phyloP scores from a whole-genome alignment of 73 alveolate species.

The Tetrahymena thermophila region DNA sequence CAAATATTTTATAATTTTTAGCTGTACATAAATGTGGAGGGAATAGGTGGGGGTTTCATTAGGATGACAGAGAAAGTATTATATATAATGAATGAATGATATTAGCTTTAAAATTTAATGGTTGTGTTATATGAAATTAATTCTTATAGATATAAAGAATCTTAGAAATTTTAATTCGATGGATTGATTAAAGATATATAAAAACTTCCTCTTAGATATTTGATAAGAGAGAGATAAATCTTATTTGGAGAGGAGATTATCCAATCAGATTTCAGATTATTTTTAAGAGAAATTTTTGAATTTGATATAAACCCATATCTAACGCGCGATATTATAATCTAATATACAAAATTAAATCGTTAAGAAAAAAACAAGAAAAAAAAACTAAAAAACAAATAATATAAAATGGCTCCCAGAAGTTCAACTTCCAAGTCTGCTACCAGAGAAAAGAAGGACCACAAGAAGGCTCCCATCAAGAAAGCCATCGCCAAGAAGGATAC shows the following conservation, averaged over 20 bases:
- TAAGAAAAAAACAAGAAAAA: not conserved
- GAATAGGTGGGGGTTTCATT: slow-evolving; percentile 2
- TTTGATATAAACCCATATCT: not conserved
- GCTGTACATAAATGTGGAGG: not conserved
- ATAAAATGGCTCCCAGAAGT: not conserved
- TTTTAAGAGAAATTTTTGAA: not conserved
- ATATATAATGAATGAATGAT: not conserved
- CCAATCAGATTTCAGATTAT: not conserved
- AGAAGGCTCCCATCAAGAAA: not conserved
- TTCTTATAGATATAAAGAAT: not conserved
- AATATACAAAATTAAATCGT: not conserved
- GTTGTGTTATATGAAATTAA: not conserved
- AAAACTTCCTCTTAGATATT: not conserved
- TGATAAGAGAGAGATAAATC: not conserved
- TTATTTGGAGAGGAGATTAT: not conserved
- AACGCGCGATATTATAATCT: not conserved
- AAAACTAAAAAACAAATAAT: not conserved
- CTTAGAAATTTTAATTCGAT: not conserved
- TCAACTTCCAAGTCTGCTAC: not conserved
- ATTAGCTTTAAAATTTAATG: not conserved
- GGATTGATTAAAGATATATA: not conserved
- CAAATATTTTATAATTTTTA: not conserved
- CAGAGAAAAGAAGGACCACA: not conserved
- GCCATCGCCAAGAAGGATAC: not conserved
- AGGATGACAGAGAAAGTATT: not conserved